Base-by-base conservation (phyloP, 2,329 filamentous ascomycete genomes). In the Penicillium sp. region DNA sequence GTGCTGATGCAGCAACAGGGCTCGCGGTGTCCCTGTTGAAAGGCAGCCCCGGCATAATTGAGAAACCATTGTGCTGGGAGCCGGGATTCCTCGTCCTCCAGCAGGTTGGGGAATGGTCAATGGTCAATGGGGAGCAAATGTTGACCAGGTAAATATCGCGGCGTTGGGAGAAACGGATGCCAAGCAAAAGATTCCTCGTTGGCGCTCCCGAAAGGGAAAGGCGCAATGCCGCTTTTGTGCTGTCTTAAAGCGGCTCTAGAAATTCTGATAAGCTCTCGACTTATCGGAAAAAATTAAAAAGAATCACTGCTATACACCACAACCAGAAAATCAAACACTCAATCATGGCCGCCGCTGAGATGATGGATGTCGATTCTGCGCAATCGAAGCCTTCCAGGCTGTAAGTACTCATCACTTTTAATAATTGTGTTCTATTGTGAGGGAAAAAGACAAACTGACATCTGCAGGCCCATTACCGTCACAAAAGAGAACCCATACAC, bases 401-500 rank as follows among this genome's bases (percentile, higher is more conserved):
- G 75, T 77, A 67, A 60, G 73, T 7, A 8, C 1, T 1, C 26
- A 23, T 21, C 40, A 18, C 21, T n/a, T 2, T 35, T 20, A 28
- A 12, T 30, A 23, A n/a, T 20, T 43, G 1, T 9, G 9, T 18
- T 40, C 8, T 3, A 40, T 18, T 8, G 5, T 14, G 14, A 4
- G 8, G 8, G 30, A 35, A 35, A 12, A 43, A 9, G n/a, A 21
- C 12, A 43, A 18, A 35, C 38, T 50, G 35, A 55, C 38, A 5
- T 49, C 30, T 20, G 20, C 51, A 76, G 74, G 9, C 81, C 84
- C 46, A 80, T 89, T 60, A 83, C 81, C 16, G 88, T 91, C 68
- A 80, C 86, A 60, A 95, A 95, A 76, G 87, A 91, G 4, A 95
- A 89, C 6, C 91, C 92, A 9, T 96, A 95, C 79, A 91, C 86